Evolutionary conservation across 148 eudicot genomes (phyloP).

Genomic region (Persicaria maculosa): DNA sequence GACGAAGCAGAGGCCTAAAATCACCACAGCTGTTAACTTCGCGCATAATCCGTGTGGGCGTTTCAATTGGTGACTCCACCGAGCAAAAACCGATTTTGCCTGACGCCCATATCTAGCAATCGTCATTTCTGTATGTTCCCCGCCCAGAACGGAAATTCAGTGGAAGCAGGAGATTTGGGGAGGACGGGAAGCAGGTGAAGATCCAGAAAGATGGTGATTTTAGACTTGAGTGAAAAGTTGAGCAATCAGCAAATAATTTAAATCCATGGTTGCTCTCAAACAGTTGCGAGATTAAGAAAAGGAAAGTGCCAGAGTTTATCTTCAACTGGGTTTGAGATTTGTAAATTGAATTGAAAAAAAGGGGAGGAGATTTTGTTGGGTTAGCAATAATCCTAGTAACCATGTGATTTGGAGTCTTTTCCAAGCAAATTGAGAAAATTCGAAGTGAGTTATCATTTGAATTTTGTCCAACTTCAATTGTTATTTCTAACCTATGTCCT

Average conservation of each 20-base stretch:
- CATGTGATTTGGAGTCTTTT: too few relatives aligned
- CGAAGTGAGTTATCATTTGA: too few relatives aligned
- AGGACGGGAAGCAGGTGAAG: not conserved
- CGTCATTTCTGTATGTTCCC: slow-evolving; percentile 34
- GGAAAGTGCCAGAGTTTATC: too few relatives aligned
- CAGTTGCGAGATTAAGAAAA: too few relatives aligned
- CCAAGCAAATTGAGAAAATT: too few relatives aligned
- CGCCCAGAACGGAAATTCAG: not conserved
- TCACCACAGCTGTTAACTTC: slow-evolving; percentile 58
- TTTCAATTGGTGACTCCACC: slow-evolving; percentile 49
- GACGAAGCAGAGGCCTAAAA: slow-evolving; percentile 79
- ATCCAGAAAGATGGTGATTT: not conserved
- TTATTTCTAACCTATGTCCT: too few relatives aligned
- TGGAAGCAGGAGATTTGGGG: not conserved
- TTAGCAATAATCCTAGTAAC: too few relatives aligned
- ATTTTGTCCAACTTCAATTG: too few relatives aligned
- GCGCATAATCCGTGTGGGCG: slow-evolving; percentile 64
- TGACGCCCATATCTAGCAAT: slow-evolving; percentile 51
- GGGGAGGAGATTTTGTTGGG: too few relatives aligned
- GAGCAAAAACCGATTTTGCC: slow-evolving; percentile 51
- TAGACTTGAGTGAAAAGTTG: not conserved
- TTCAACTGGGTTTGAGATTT: too few relatives aligned
- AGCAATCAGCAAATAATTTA: not conserved
- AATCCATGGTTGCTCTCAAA: not conserved
- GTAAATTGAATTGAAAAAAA: too few relatives aligned